Evolutionary conservation across 78 protist species (phyloP).

Genomic region (Tieghemostelium lacteum): DNA sequence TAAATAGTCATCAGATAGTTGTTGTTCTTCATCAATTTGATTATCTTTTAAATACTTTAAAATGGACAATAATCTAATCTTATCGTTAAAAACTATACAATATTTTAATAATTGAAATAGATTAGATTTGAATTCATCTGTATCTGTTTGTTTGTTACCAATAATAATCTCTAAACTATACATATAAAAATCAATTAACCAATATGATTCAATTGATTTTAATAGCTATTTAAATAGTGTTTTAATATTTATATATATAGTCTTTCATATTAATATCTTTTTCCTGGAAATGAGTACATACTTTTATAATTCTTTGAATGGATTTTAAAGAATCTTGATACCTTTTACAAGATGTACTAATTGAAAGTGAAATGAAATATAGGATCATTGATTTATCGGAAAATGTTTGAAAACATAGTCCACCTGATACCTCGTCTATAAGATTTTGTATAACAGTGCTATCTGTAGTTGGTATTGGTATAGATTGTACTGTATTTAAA

Average conservation of each 20-base stretch:
- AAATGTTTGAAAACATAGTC: conserved; percentile 8
- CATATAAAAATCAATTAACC: background rate
- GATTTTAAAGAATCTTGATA: background rate
- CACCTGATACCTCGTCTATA: conserved; percentile 61
- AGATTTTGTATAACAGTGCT: background rate
- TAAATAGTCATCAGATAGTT: too few relatives aligned
- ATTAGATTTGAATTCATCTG: too few relatives aligned
- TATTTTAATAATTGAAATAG: background rate
- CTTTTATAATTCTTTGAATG: conserved; percentile 13
- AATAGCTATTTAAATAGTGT: too few relatives aligned
- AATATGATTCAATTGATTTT: background rate
- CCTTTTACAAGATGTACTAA: background rate
- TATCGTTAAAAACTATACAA: background rate
- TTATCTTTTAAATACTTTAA: background rate
- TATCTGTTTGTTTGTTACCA: background rate
- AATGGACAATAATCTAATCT: background rate
- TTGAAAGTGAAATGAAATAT: conserved; percentile 21
- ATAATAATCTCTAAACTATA: background rate
- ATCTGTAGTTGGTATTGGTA: background rate
- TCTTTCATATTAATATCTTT: too few relatives aligned
- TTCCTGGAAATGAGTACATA: too few relatives aligned
- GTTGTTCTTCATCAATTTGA: too few relatives aligned
- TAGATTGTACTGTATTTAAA: background rate
- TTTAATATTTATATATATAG: too few relatives aligned
- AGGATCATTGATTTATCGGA: conserved; percentile 13